Base-by-base conservation (phyloP, 805 yeast species). In the Sungouiozyma intestinalis region DNA sequence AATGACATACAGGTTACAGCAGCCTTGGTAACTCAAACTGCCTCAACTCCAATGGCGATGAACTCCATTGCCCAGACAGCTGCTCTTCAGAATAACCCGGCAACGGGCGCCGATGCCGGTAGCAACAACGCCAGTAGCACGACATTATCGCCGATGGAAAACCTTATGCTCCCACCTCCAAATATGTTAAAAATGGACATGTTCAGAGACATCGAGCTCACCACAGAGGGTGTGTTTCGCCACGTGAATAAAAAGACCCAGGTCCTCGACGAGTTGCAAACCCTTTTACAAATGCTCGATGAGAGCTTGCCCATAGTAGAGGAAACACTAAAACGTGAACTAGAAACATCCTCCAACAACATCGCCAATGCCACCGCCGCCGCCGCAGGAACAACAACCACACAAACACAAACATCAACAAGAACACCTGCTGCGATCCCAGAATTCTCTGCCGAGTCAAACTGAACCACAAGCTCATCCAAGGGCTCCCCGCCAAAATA, bases 241-340 rank as follows among this genome's bases (percentile, higher is more conserved):
- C 51, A 51, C 42, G 44, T 48, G 9, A 62, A 60, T 29, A 50
- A 52, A 20, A 59, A 59, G 36, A 57, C 60, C 16, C 48, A 46
- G 11, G 57, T 59, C n/a, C 43, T 59, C 29, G 45, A 52, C n/a
- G 63, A 60, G 45, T 46, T 60, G 29, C 52, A 55, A 39, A 40
- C 41, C 5, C 45, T 60, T 21, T 47, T 60, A 15, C 46, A 51
- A 43, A 47, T 55, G 52, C 55, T 53, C 31, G 63, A 59, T 33
- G 60, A 57, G 4, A 55, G 58, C 4, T 36, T 60, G 11, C 58
- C 63, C 2, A 54, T 50, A 0, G 40, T 60, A 33, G 63, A 60
- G 37, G 47, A 45, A 31, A 50, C 62, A 1, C 41, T 60, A 17
- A 53, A 55, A 45, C 48, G 49, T 34, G 59, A 55, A 39, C 35